Conservation (phyloP, 2,329 filamentous ascomycete species). For the Achaetomium macrosporum region DNA sequence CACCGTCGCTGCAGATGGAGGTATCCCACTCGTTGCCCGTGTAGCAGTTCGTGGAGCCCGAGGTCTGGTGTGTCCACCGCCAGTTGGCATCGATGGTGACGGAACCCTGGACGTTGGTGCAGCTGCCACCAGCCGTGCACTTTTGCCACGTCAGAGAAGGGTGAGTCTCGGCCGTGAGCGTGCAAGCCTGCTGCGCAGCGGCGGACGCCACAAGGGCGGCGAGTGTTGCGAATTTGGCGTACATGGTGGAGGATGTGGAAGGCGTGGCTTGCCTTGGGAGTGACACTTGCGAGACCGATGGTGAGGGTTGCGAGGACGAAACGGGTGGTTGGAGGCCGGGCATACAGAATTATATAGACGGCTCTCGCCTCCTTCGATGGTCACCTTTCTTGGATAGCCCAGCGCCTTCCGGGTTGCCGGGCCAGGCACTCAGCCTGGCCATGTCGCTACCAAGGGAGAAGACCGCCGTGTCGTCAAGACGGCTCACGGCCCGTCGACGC, state of each 20-base stretch:
- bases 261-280: constrained; percentile 6
- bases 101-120: constrained; percentile 43
- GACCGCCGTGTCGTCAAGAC: constrained; percentile 9
- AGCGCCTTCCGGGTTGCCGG: constrained; percentile 16
- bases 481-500: constrained; percentile 24
- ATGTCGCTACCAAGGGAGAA: constrained; percentile 11
- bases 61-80: constrained; percentile 51
- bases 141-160: constrained; percentile 48
- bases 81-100: constrained; percentile 57
- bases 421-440: constrained; percentile 11
- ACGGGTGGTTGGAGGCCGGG: constrained; percentile 5
- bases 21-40: constrained; percentile 45
- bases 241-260: constrained; percentile 21
- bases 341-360: constrained; percentile 20
- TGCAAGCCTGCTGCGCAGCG: constrained; percentile 47
- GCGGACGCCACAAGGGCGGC: constrained; percentile 38
- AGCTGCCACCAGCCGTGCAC: constrained; percentile 46
- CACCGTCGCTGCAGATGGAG: constrained; percentile 35
- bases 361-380: neutral
- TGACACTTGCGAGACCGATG: constrained; percentile 19
- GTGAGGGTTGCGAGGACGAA: constrained; percentile 17
- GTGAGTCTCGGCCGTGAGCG: constrained; percentile 43
- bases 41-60: constrained; percentile 50
- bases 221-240: constrained; percentile 31
- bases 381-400: neutral